A percentile compares a stretch with the other conserved stretches of the same genome.
These are phyloP conservation scores for Phytophthora agathidicida DNA, from an alignment of 352 stramenopile species.

Conservation along the genomic window DNA sequence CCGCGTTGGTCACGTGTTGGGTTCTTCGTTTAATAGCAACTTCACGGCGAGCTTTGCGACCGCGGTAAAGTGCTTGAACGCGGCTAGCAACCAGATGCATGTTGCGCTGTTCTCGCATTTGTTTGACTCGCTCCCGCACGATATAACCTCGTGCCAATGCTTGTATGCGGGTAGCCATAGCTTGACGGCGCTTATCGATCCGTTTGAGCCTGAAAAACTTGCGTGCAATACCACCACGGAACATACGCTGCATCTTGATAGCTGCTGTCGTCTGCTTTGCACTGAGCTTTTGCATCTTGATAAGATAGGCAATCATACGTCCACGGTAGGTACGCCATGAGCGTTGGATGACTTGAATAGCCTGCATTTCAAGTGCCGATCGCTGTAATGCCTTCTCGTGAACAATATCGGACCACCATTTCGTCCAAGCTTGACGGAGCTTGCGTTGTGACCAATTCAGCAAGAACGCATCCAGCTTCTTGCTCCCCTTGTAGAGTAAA, in stretches of 20 bases:
- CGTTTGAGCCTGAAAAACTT: conserved; percentile 71
- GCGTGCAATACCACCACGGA: conserved; percentile 59
- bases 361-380: conserved; percentile 48
- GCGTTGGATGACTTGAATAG: conserved; percentile 65
- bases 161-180: conserved; percentile 62
- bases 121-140: conserved; percentile 28
- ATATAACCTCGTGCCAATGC: conserved; percentile 49
- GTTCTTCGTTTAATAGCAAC: conserved; percentile 29
- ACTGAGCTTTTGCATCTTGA: conserved; percentile 52
- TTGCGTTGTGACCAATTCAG: conserved; percentile 76
- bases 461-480: conserved; percentile 76
- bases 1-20: conserved; percentile 44
- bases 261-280: conserved; percentile 46
- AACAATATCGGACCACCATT: conserved; percentile 67
- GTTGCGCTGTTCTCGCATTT: conserved; percentile 26
- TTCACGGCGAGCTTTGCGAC: conserved; percentile 50
- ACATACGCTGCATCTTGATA: conserved; percentile 63
- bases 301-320: conserved; percentile 48
- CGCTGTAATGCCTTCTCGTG: conserved; percentile 60
- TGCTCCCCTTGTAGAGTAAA: conserved; percentile 80
- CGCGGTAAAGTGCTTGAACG: conserved; percentile 67
- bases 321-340: conserved; percentile 58
- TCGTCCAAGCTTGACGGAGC: conserved; percentile 67
- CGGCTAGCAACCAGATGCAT: conserved; percentile 48
- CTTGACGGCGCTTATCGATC: conserved; percentile 41